Conservation (phyloP, 1,284 basidiomycete species). For the Sporisorium scitamineum region DNA sequence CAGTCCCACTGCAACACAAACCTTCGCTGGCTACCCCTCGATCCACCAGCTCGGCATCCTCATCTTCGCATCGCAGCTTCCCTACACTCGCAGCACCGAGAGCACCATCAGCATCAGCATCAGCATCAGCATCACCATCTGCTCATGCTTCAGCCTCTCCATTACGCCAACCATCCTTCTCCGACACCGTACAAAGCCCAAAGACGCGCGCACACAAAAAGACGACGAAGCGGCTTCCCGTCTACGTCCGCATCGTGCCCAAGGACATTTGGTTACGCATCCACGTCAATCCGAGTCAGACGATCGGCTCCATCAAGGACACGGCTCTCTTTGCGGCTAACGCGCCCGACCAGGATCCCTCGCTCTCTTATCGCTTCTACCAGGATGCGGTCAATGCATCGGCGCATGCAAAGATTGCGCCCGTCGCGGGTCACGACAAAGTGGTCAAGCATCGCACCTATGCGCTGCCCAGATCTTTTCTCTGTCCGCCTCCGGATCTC, state of each 20-base stretch:
- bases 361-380: conserved; percentile 43
- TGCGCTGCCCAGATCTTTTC: conserved; percentile 42
- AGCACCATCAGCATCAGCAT: conserved; percentile 6
- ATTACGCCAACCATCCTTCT: neutral
- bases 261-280: conserved; percentile 59
- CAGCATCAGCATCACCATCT: conserved; percentile 6
- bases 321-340: conserved; percentile 30
- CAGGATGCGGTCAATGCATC: conserved; percentile 44
- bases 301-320: conserved; percentile 55
- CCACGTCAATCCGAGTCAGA: conserved; percentile 45
- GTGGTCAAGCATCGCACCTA: conserved; percentile 33
- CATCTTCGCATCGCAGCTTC: conserved; percentile 20
- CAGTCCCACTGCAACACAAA: conserved; percentile 22
- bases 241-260: conserved; percentile 59
- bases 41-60: conserved; percentile 25
- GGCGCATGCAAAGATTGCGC: conserved; percentile 31
- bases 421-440: conserved; percentile 26
- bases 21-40: conserved; percentile 22
- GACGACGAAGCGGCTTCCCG: conserved; percentile 20
- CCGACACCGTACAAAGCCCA: conserved; percentile 1
- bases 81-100: neutral
- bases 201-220: neutral
- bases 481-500: conserved; percentile 21
- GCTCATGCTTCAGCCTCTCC: neutral
- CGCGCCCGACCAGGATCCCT: conserved; percentile 46